phyloP scores from a whole-genome alignment of 1,284 basidiomycete species.

The Marasmius fiardii region DNA sequence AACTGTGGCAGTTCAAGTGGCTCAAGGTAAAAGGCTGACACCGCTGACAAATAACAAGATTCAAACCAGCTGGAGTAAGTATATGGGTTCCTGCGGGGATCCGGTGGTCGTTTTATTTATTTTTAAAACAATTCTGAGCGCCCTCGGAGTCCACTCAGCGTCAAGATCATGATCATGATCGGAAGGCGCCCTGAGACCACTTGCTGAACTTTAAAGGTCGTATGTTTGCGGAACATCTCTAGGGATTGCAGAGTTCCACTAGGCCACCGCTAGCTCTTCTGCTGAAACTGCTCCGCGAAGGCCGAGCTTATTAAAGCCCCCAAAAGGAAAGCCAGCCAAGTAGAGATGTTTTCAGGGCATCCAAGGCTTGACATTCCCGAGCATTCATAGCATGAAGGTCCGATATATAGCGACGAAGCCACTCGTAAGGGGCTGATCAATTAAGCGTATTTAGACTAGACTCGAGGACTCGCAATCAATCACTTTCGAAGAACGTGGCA shows the following conservation, averaged over 20 bases:
- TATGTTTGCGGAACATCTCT: no score
- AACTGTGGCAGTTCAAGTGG: not conserved
- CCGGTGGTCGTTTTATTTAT: not conserved
- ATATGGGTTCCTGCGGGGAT: not conserved
- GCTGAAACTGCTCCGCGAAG: not conserved
- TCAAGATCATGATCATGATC: no score
- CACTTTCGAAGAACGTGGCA: no score
- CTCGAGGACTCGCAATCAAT: not conserved
- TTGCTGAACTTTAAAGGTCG: no score
- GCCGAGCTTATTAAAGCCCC: not conserved
- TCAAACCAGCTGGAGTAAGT: not conserved
- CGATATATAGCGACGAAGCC: not conserved
- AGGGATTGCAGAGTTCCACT: no score
- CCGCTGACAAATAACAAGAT: not conserved
- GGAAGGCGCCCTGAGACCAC: no score
- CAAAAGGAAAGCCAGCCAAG: not conserved
- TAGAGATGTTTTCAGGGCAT: not conserved
- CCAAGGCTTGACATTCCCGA: not conserved
- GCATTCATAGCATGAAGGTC: not conserved
- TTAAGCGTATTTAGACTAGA: not conserved
- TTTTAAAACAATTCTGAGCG: no score
- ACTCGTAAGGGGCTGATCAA: not conserved
- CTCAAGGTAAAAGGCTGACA: not conserved
- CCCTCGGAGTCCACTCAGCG: no score
- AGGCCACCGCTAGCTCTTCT: no score